A percentile compares a stretch with the other conserved stretches of the same genome.
These are phyloP conservation scores for Ceratocystis papillata DNA, from an alignment of 2,329 filamentous ascomycete species.

Conservation along the genomic window DNA sequence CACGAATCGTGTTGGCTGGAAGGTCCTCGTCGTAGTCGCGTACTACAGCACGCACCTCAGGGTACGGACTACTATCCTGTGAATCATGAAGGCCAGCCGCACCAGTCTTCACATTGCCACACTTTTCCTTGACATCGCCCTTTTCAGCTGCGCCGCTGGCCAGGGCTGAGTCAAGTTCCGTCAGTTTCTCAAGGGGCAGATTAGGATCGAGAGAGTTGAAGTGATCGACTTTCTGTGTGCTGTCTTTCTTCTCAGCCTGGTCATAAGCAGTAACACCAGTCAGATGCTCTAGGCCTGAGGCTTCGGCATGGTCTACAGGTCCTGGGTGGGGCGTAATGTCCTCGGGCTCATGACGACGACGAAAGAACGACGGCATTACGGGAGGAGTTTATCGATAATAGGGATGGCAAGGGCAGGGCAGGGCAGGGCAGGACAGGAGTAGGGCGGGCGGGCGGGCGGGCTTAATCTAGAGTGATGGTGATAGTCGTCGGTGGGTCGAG, in stretches of 20 bases:
- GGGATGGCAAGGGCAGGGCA: neutral
- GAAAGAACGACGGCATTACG: constrained; percentile 32
- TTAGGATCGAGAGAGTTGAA: constrained; percentile 44
- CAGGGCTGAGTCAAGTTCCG: constrained; percentile 49
- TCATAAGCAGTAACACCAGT: constrained; percentile 46
- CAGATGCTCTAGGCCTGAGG: constrained; percentile 36
- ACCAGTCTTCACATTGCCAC: constrained; percentile 37
- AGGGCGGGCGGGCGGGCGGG: neutral
- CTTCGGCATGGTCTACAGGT: constrained; percentile 33
- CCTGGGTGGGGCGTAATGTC: constrained; percentile 37
- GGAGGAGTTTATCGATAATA: neutral
- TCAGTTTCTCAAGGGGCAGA: constrained; percentile 50
- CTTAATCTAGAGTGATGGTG: neutral
- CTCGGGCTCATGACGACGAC: constrained; percentile 39
- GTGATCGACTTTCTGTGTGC: neutral
- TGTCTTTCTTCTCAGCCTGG: constrained; percentile 38
- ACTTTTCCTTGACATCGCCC: constrained; percentile 18
- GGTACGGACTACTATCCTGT: constrained; percentile 57
- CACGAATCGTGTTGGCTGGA: constrained; percentile 53
- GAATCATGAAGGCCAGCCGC: constrained; percentile 36
- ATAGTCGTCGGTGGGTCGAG: neutral
- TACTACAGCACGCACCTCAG: constrained; percentile 55
- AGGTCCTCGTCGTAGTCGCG: constrained; percentile 54
- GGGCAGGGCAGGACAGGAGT: neutral
- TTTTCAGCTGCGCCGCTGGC: constrained; percentile 45